A percentile compares a stretch with the other conserved stretches of the same genome.
Evolutionary conservation across 2,329 filamentous ascomycete species (phyloP).

Genomic region (Fusarium euwallaceae): DNA sequence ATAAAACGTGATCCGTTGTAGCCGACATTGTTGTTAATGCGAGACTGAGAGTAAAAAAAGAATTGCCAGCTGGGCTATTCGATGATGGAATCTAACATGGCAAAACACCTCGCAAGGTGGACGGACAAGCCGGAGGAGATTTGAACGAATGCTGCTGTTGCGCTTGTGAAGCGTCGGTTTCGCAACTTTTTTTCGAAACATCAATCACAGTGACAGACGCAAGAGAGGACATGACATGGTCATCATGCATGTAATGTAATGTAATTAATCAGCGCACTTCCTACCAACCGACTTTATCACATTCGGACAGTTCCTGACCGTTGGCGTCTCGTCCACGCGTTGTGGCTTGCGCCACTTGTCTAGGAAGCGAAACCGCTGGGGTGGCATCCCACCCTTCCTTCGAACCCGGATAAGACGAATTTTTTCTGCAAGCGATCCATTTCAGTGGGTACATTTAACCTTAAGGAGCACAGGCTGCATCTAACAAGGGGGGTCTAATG

Average conservation of each 20-base stretch:
- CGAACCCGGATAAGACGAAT: not conserved
- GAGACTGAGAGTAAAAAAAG: not conserved
- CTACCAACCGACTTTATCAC: not conserved
- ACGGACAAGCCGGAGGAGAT: not conserved
- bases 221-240: not conserved
- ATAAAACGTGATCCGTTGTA: slow-evolving; percentile 15
- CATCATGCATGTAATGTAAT: not conserved
- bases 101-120: not conserved
- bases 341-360: slow-evolving; percentile 9
- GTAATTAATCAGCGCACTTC: not conserved
- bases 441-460: not conserved
- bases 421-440: not conserved
- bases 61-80: not conserved
- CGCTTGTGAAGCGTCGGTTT: not conserved
- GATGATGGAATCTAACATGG: not conserved
- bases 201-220: not conserved
- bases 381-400: not conserved
- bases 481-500: not conserved
- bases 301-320: not conserved
- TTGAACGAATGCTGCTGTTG: not conserved
- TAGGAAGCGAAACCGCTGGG: not conserved
- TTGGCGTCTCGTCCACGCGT: slow-evolving; percentile 4
- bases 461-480: not conserved
- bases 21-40: slow-evolving; percentile 8
- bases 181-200: not conserved